Conservation (phyloP, 257 asterid genomes). For the Apocynum venetum region DNA sequence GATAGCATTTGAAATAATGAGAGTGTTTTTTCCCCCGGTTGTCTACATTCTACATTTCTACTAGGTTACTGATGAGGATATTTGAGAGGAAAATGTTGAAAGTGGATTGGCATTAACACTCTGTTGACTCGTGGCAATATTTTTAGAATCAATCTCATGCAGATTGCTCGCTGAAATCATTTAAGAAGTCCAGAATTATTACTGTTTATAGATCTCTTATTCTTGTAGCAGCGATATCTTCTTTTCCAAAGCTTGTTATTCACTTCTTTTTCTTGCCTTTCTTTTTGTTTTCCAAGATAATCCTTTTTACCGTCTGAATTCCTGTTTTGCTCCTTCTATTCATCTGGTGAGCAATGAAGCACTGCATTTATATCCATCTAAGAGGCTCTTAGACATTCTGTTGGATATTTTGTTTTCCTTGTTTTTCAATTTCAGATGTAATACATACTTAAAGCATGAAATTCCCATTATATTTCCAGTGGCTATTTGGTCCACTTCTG, state of each 20-base stretch:
- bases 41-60: not conserved
- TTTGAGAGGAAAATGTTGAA: not conserved
- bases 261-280: not conserved
- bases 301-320: not conserved
- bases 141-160: not conserved
- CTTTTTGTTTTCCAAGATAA: not conserved
- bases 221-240: not conserved
- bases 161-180: not conserved
- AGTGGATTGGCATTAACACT: not conserved
- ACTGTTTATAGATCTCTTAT: not conserved
- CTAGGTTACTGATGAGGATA: not conserved
- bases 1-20: too few species aligned
- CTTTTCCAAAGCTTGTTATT: not conserved
- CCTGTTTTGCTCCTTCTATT: not conserved
- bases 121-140: not conserved
- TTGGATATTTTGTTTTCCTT: not conserved
- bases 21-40: not conserved
- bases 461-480: not conserved
- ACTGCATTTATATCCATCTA: too few species aligned
- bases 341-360: not conserved
- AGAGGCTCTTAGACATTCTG: not conserved
- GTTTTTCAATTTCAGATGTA: not conserved
- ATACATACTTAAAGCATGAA: not conserved
- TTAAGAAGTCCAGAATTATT: not conserved
- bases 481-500: too few species aligned